Base-by-base conservation (phyloP, 2,329 filamentous ascomycete species). In the Didymosphaeria variabile region DNA sequence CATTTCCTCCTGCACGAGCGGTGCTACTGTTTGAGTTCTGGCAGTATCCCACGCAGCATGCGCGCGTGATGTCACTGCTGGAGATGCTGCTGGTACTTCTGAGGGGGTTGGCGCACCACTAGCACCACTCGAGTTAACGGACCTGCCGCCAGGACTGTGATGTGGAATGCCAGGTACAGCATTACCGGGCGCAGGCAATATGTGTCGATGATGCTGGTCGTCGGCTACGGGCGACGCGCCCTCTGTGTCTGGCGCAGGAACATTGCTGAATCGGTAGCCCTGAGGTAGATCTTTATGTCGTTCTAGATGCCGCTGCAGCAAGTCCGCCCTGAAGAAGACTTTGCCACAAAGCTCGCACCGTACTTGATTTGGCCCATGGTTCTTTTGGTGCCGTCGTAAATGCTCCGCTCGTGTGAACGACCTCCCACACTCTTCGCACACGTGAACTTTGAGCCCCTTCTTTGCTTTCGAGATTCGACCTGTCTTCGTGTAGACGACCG, bases 401-500 rank as follows among this genome's bases (percentile, higher is more conserved):
- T 80, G 79, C 59, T 80, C 79, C 7, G 76, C 76, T 32, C 79
- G 68, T 17, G 78, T 79, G 64, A 79, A 80, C 9, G 70, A 74
- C 77, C 58, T 79, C 54, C 76, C 77, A 65, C 78, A 80, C 21
- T 77, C 71, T 31, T 55, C 54, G 59, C 77, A 79, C 44, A 69
- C 59, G 56, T 80, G 78, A 21, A 79, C 72, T 59, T 75, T 74
- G 26, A 73, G 54, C 15, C 78, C 78, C 59, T 80, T 80, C 58
- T 75, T 72, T 8, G 78, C 78, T 64, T 78, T 80, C 59, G 74
- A 77, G 46, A 80, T 70, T 31, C 78, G 67, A 9, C 78, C 78
- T 15, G 78, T 80, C 54, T 72, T 75, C 31, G 78, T 80, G 57
- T 73, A 77, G 40, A 69, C 71, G 44, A 75, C 60, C 38, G 62